Base-by-base conservation (phyloP, 441 rosid genomes). In the Cnidoscolus chayamansa region DNA sequence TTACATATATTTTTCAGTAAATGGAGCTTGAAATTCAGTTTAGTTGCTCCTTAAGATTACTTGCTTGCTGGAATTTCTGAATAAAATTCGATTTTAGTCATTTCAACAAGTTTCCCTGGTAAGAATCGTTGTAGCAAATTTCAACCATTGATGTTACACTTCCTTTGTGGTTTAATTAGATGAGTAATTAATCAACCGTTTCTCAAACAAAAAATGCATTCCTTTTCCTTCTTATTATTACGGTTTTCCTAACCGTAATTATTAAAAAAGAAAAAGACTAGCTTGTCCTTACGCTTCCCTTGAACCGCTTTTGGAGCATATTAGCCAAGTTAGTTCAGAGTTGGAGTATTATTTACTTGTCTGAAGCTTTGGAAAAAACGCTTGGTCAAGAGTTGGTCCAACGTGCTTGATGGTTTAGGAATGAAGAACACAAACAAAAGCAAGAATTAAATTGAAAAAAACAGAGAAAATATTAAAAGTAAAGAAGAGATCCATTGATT, bases 281-380 rank as follows among this genome's bases (percentile, higher is more conserved):
- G 7, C 6, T 40, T 40, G 45, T 35, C 40, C 40, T 35, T 35
- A 35, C 5, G 45, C 45, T 40, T 40, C n/a, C 16, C 1, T 60
- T 71, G 35, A 59, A 49, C 50, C 60, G 37, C 45, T 59, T 50
- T 45, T 30, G 48, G 19, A 30, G 40, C 15, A 20, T 64, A 19
- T 66, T 67, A 50, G 31, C 68, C 31, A 51, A 62, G 40, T 60
- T 61, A 61, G 67, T 67, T 56, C 13, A 13, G 59, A 25, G 63
- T 35, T 45, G 7, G 11, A 8, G 32, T 11, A 10, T 55, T 30
- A 55, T 47, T 20, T 15, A 43, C 47, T 57, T 1, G 25, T 19
- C 17, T 48, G 37, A 25, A 61, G 65, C 78, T n/a, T 45, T 53
- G 72, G 70, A n/a, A 63, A 54, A 32, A 55, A 51, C 59, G 59